Conservation (phyloP, 2,329 filamentous ascomycete species). For the Dothideomycetidae sp. region DNA sequence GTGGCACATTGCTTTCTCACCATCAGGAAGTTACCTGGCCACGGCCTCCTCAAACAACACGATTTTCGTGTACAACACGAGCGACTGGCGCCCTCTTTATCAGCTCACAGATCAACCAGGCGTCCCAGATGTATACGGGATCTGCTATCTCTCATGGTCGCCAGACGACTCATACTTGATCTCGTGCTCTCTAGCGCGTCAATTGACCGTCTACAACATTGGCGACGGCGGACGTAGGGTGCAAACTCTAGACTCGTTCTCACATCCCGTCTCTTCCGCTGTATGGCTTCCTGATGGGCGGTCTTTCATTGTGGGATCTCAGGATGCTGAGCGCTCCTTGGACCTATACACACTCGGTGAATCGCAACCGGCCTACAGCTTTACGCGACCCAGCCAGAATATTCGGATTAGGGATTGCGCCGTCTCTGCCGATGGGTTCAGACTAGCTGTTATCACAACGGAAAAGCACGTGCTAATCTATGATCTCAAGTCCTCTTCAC, state of each 20-base stretch:
- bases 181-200: slow-evolving; percentile 46
- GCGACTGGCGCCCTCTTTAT: slow-evolving; percentile 50
- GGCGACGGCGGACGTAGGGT: slow-evolving; percentile 36
- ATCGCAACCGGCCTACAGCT: slow-evolving; percentile 8
- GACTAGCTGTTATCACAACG: slow-evolving; percentile 65
- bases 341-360: slow-evolving; percentile 34
- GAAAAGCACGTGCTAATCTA: slow-evolving; percentile 63
- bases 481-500: slow-evolving; percentile 48
- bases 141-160: slow-evolving; percentile 79
- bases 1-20: slow-evolving; percentile 83
- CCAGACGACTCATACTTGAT: slow-evolving; percentile 79
- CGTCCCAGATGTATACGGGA: slow-evolving; percentile 31
- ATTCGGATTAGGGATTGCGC: slow-evolving; percentile 65
- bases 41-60: slow-evolving; percentile 63
- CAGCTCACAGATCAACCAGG: slow-evolving; percentile 48
- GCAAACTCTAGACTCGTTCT: slow-evolving; percentile 52
- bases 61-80: slow-evolving; percentile 71
- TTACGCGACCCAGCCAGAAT: slow-evolving; percentile 8
- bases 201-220: slow-evolving; percentile 21
- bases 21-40: slow-evolving; percentile 69
- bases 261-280: slow-evolving; percentile 75
- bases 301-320: slow-evolving; percentile 64
- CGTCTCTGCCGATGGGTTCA: slow-evolving; percentile 65
- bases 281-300: slow-evolving; percentile 73
- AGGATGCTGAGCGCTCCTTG: slow-evolving; percentile 53